Base-by-base conservation (phyloP, 495 filamentous ascomycete species). In the Annulohypoxylon maeteangense region DNA sequence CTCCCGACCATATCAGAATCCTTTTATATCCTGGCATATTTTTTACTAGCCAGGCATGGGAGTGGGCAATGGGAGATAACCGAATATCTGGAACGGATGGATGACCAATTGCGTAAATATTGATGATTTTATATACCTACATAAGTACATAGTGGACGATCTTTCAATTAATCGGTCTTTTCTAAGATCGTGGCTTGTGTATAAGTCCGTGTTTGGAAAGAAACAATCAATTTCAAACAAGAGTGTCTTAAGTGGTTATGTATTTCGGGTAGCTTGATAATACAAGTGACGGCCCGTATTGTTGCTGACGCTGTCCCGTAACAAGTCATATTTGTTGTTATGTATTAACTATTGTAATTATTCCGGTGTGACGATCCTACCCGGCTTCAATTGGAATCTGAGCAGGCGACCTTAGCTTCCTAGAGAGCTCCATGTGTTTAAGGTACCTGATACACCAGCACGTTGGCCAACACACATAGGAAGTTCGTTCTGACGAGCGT, bases 401-500 rank as follows among this genome's bases (percentile, higher is more conserved):
- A 34, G 40, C 29, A 66, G 40, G 55, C 27, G 53, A 68, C 8
- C 6, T 16, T 2, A 42, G 38, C 14, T 42, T 1, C 14, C 16
- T 16, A 16, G 38, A 44, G 40, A 18, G 18, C 18, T 8, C 18
- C n/a, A n/a, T n/a, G n/a, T n/a, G n/a, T n/a, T n/a, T 16, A 4
- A 45, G 14, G 18, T 45, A 45, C 40, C 2, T 6, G 2, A 29
- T 16, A 7, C 40, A 45, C 10, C 14, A 45, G 40, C 40, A 45
- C 10, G 27, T 29, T 29, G 27, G 10, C 40, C 40, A 7, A 7
- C 36, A 34, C 58, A 44, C 51, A 36, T 32, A 50, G 23, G 34
- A 67, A 65, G 45, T 63, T 57, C 48, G 38, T 20, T 48, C 68
- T 73, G 70, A 73, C 65, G 65, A 53, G 65, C 65, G 65, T 65